Base-by-base conservation (phyloP, 2,329 filamentous ascomycete genomes). In the Metarhizium brunneum region DNA sequence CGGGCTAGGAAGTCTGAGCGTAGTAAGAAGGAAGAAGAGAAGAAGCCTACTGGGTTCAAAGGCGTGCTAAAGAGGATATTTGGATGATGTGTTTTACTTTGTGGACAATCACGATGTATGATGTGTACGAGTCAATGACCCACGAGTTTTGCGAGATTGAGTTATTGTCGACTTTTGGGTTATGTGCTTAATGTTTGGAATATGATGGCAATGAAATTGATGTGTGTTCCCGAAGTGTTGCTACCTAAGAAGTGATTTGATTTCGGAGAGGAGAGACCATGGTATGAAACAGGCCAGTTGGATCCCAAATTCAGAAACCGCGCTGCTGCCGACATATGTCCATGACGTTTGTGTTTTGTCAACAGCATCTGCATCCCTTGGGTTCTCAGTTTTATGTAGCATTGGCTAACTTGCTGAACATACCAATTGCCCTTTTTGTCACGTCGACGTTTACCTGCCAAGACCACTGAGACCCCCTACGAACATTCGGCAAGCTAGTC, bases 41-140 rank as follows among this genome's bases (percentile, higher is more conserved):
- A 71, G 58, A 68, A 69, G 56, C 47, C 63, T 1, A 59, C 63
- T 7, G 70, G 70, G 1, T 55, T 74, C 54, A 68, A 67, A 57
- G 68, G 65, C 8, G 61, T 66, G n/a, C 65, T 73, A 42, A 74
- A 70, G 65, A 70, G 66, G 57, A 36, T 74, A 10, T 73, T 74
- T 55, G 62, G 50, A 36, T 38, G 47, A 20, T 45, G 16, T 20
- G 25, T 25, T 51, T 54, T 45, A 54, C 36, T 45, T 50, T 54
- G 54, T 47, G 47, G 36, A 52, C 36, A 54, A 47, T 47, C 45
- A 58, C 50, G 55, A 54, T 55, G 54, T 53, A 54, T 59, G 56
- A 59, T 50, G 29, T 56, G 40, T 54, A 55, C 40, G 56, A 50
- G 40, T 48, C 18, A 52, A 50, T 16, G 49, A 35, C 47, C 50